Evolutionary conservation across 139 green algal genomes (phyloP), one percentile per base, ranked within the genome.

Genomic region (Dunaliella sp.): DNA sequence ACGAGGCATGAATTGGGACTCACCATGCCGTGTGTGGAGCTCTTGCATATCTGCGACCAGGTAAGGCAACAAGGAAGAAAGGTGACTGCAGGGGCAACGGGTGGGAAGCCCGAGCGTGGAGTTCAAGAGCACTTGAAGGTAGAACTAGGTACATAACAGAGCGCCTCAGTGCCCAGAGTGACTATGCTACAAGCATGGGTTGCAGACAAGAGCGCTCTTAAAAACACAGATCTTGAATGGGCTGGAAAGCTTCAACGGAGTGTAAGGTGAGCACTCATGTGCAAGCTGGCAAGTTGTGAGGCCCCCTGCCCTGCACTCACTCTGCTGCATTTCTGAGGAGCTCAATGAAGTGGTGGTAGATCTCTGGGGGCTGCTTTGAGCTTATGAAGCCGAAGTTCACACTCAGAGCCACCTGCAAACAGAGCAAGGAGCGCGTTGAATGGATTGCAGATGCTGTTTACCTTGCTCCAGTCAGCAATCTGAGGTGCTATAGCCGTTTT

Each of bases 301-400:
- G n/a, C n/a, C n/a, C n/a, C n/a, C n/a, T n/a, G n/a, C n/a, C 48
- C 48, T 7, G 48, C 7, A 65, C 48, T 7, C 48, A 65, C 48
- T 65, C 48, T 65, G 48, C 48, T 26, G 48, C 16, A 16, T 65
- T 65, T 7, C 7, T 48, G 33, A 82, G 77, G 28, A 82, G 77
- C 31, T 31, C 32, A 3, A 25, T 77, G 48, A 84, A 84, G 7
- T n/a, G 31, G 30, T 84, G 26, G 38, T 77, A 84, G 48, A 84
- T 77, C 2, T 36, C 30, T 28, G 81, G 81, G 1, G 48, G 81
- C 31, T 77, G 3, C 3, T 77, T 28, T 24, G n/a, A 26, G n/a
- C 22, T 26, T 2, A 78, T 38, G 57, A 38, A 77, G n/a, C 31
- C 57, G 2, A 84, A 48, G 30, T 84, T 48, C 26, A 28, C 3